A percentile compares a stretch with the other conserved stretches of the same genome.
phyloP scores from a whole-genome alignment of 768 basidiomycete genomes.

The Xanthoconium purpureum region DNA sequence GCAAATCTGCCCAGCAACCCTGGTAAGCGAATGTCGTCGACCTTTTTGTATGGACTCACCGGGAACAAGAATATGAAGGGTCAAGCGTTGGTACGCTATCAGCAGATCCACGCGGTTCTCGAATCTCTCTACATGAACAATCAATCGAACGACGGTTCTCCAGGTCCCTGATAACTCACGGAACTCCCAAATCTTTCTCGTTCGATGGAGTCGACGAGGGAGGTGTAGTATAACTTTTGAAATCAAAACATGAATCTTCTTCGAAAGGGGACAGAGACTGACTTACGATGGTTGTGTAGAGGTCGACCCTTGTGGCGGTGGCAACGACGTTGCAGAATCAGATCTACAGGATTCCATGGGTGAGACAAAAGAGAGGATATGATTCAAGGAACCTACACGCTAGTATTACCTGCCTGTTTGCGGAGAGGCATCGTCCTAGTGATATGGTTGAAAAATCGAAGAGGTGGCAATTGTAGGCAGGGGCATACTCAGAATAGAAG shows the following conservation, averaged over 20 bases:
- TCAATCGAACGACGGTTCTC: neutral
- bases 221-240: neutral
- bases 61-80: neutral
- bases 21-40: neutral
- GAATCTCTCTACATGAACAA: neutral
- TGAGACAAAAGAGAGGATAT: neutral
- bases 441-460: neutral
- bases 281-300: constrained; percentile 2
- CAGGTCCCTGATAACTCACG: neutral
- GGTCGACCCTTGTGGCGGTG: neutral
- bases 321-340: neutral
- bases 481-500: neutral
- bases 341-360: neutral
- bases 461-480: neutral
- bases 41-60: neutral
- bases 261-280: neutral
- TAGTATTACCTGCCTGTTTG: neutral
- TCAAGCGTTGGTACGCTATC: neutral
- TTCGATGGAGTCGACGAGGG: neutral
- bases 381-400: neutral
- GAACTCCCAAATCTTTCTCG: neutral
- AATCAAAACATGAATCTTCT: neutral
- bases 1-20: neutral
- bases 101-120: neutral
- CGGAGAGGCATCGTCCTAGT: neutral